phyloP scores from a whole-genome alignment of 768 basidiomycete species.

The Boletus sensibilis region DNA sequence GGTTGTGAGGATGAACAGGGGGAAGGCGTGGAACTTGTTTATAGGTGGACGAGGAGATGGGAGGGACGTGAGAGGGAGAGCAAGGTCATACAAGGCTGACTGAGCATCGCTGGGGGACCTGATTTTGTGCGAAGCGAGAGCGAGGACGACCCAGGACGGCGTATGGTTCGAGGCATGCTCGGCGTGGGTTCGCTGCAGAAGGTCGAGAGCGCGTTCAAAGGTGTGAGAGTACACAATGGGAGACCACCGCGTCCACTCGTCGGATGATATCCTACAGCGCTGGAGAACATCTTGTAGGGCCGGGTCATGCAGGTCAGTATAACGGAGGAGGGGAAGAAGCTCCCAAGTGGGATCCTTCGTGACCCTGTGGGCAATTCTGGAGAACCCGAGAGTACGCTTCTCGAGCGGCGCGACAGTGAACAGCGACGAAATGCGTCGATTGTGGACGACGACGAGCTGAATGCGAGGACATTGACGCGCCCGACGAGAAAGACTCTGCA shows the following conservation, averaged over 20 bases:
- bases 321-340: slow-evolving; percentile 37
- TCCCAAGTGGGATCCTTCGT: slow-evolving; percentile 44
- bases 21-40: slow-evolving; percentile 1
- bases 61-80: slow-evolving; percentile 38
- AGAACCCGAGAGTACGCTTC: slow-evolving; percentile 24
- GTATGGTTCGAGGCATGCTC: slow-evolving; percentile 3
- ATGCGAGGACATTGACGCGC: background rate
- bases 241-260: slow-evolving; percentile 43
- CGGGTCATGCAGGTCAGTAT: slow-evolving; percentile 1
- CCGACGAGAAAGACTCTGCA: slow-evolving; percentile 20
- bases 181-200: slow-evolving; percentile 13
- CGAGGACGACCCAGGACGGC: slow-evolving; percentile 58
- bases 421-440: slow-evolving; percentile 17
- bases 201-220: slow-evolving; percentile 32
- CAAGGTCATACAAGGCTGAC: slow-evolving; percentile 43
- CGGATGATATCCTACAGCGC: slow-evolving; percentile 33
- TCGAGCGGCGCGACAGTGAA: slow-evolving; percentile 25
- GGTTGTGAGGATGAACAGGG: slow-evolving; percentile 29
- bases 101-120: slow-evolving; percentile 45
- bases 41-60: slow-evolving; percentile 26
- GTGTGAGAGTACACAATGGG: slow-evolving; percentile 35
- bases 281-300: slow-evolving; percentile 25
- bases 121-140: slow-evolving; percentile 47
- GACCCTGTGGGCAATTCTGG: slow-evolving; percentile 36
- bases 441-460: background rate